Conservation (phyloP, 352 stramenopile genomes). For the Aphanomyces stellatus region DNA sequence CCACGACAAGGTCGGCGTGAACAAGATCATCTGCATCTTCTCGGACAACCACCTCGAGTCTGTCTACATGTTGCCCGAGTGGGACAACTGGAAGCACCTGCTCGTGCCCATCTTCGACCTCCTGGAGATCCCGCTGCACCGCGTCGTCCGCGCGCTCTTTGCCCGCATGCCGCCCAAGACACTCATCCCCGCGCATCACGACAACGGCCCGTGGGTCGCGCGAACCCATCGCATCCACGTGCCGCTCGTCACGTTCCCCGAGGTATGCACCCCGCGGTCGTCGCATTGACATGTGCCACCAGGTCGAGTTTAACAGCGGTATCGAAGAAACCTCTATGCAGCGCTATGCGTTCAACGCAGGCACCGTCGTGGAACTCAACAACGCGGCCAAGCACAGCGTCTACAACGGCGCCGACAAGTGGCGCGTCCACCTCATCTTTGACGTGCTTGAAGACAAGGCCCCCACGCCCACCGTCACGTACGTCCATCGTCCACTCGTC, state of each 20-base stretch:
- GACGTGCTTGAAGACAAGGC: slow-evolving; percentile 90
- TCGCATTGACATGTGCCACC: not conserved
- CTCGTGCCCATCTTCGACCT: slow-evolving; percentile 83
- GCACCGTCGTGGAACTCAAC: slow-evolving; percentile 97
- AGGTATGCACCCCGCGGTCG: slow-evolving; percentile 23
- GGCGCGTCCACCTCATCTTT: slow-evolving; percentile 97
- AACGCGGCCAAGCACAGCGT: slow-evolving; percentile 96
- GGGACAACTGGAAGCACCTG: slow-evolving; percentile 65
- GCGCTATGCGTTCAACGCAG: slow-evolving; percentile 87
- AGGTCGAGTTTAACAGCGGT: slow-evolving; percentile 33
- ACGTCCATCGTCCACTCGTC: not conserved
- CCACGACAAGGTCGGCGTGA: slow-evolving; percentile 97
- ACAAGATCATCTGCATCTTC: slow-evolving; percentile 97
- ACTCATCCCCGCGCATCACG: slow-evolving; percentile 96
- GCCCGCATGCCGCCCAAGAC: slow-evolving; percentile 92
- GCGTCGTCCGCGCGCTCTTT: slow-evolving; percentile 92
- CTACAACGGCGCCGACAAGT: slow-evolving; percentile 84
- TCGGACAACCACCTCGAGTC: slow-evolving; percentile 96
- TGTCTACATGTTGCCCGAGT: slow-evolving; percentile 94
- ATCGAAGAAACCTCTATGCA: slow-evolving; percentile 73
- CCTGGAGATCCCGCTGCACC: slow-evolving; percentile 28
- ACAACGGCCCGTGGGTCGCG: slow-evolving; percentile 95
- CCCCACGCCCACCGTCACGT: not conserved
- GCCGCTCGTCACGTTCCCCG: slow-evolving; percentile 85
- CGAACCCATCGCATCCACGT: slow-evolving; percentile 96